Evolutionary conservation across 2,329 filamentous ascomycete species (phyloP).

Genomic region (Bertia moriformis): DNA sequence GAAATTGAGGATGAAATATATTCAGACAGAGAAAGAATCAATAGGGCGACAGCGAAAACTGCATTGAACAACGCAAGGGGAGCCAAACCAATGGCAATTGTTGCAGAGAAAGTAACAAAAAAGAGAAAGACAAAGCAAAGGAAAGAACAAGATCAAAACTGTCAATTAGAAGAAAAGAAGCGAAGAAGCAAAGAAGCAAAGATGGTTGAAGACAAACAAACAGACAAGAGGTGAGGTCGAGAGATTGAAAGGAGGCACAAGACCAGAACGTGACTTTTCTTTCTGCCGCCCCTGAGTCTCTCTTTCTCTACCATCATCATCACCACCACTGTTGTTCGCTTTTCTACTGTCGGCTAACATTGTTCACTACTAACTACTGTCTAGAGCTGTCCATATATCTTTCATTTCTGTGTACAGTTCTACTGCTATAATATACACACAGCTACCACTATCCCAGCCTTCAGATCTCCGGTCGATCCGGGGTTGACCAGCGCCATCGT

Average conservation of each 20-base stretch:
- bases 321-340: no score
- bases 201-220: not conserved
- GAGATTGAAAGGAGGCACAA: not conserved
- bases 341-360: no score
- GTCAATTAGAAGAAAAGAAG: not conserved
- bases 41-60: not conserved
- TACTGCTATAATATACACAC: no score
- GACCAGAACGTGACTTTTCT: not conserved
- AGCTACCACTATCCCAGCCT: no score
- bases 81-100: not conserved
- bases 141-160: not conserved
- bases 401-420: no score
- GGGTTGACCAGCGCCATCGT: no score
- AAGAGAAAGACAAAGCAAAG: not conserved
- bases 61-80: no score
- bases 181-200: not conserved
- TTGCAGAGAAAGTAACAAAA: not conserved
- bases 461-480: no score
- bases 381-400: no score
- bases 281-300: no score
- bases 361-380: no score
- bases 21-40: not conserved
- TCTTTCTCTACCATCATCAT: no score
- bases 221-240: not conserved
- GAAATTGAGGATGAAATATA: not conserved